A percentile compares a stretch with the other conserved stretches of the same genome.
These are phyloP conservation scores for Gossypium sturtianum DNA, from an alignment of 345 rosid species.

Conservation along the genomic window DNA sequence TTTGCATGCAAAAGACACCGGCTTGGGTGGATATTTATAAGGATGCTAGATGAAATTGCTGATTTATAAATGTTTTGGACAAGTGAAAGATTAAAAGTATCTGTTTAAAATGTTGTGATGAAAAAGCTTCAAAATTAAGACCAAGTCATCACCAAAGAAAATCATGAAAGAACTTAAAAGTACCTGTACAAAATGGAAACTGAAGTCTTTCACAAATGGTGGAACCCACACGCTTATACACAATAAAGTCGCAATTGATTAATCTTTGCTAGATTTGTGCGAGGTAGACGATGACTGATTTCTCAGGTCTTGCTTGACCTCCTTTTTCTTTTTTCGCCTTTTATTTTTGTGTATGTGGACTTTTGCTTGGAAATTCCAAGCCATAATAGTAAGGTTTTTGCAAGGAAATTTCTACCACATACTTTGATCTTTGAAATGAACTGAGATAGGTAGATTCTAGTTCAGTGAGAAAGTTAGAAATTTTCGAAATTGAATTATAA, in stretches of 20 bases:
- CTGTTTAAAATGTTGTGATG: too few species aligned
- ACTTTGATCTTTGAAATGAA: conserved; percentile 11
- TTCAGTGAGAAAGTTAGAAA: too few species aligned
- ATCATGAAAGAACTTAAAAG: not conserved
- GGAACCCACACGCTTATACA: conserved; percentile 45
- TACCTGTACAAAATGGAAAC: not conserved
- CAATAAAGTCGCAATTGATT: conserved; percentile 17
- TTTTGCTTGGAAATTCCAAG: conserved; percentile 35
- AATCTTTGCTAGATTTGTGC: not conserved
- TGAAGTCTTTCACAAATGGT: not conserved
- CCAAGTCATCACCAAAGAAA: conserved; percentile 8
- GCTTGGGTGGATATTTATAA: conserved; percentile 14
- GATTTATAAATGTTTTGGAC: not conserved
- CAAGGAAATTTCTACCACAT: not conserved
- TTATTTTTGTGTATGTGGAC: not conserved
- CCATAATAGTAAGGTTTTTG: not conserved
- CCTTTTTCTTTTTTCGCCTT: conserved; percentile 14
- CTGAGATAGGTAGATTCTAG: not conserved
- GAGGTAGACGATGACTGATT: conserved; percentile 8
- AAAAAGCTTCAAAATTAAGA: not conserved
- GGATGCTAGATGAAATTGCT: not conserved
- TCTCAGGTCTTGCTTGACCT: not conserved
- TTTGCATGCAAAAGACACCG: not conserved
- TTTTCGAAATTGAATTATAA: too few species aligned
- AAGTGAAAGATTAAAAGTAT: too few species aligned